Evolutionary conservation across 768 basidiomycete genomes (phyloP).

Genomic region (Phylloporus sp.): DNA sequence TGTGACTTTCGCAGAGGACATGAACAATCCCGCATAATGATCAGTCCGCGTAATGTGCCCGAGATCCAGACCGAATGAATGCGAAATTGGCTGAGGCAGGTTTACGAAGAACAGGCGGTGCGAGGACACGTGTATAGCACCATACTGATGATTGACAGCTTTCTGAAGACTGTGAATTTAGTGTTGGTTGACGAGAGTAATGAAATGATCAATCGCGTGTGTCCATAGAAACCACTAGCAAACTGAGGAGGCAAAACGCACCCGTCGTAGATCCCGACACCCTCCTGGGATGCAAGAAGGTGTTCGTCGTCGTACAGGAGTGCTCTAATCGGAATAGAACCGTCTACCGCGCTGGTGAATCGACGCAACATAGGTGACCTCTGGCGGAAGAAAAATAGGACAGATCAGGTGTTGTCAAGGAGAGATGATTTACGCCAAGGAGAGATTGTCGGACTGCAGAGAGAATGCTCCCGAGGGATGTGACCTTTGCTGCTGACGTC

Average conservation of each 20-base stretch:
- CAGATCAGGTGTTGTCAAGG: conserved; percentile 2
- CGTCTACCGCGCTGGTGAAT: conserved; percentile 57
- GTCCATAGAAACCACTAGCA: conserved; percentile 10
- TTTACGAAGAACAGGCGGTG: conserved; percentile 86
- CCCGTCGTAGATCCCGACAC: conserved; percentile 91
- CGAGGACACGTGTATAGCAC: conserved; percentile 67
- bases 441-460: background rate
- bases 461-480: conserved; percentile 12
- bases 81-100: conserved; percentile 37
- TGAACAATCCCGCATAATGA: conserved; percentile 86
- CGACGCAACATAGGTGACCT: conserved; percentile 50
- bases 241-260: conserved; percentile 35
- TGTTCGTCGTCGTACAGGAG: conserved; percentile 80
- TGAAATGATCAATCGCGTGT: conserved; percentile 16
- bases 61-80: conserved; percentile 69
- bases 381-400: conserved; percentile 1
- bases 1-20: conserved; percentile 85
- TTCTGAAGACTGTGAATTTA: conserved; percentile 66
- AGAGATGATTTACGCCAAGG: background rate
- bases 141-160: conserved; percentile 70
- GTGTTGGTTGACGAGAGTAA: conserved; percentile 26
- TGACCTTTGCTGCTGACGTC: conserved; percentile 3
- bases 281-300: conserved; percentile 64
- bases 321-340: conserved; percentile 72
- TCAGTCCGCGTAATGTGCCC: conserved; percentile 69